Evolutionary conservation across 73 alveolate species (phyloP), one percentile per base, ranked within the genome.

Genomic region (Breviolum minutum): DNA sequence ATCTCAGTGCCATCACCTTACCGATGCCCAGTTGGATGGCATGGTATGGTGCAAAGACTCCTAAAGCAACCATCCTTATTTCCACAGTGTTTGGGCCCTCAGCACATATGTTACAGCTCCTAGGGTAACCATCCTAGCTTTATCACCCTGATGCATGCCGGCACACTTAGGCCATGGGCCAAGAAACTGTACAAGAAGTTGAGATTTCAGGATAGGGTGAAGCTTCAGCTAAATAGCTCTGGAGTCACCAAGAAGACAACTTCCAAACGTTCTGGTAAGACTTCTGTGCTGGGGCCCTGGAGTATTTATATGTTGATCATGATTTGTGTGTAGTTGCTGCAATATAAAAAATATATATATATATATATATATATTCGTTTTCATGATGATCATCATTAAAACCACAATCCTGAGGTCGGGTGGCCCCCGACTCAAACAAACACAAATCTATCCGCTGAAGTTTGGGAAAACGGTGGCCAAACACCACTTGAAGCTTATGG

Each of bases 11-110:
- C 54, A 30, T 27, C 13, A 48, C 14, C 61, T 7, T 4, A 2
- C 2, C 19, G n/a, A 27, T 13, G 85, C 95, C 63, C 60, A 88
- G 95, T 19, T 88, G 95, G 95, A 88, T 88, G 95, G 95, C 85
- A 1, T 30, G 70, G 68, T 88, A 24, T 66, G 95, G 95, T 14
- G 24, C 63, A 20, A 4, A 8, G 40, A 64, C 85, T 5, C 68
- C 95, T 0, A 88, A 88, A 26, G 2, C 66, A 26, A 88, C 86
- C 61, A 22, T 29, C 61, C 16, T 88, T 16, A 29, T 63, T 16
- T 83, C 86, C 19, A 88, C 95, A 4, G 48, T 70, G 95, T 22
- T 54, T 20, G 24, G 32, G 73, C 3, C 95, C 95, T 88, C 95
- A 88, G 63, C 74, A 17, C 24, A 13, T 11, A 68, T 68, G 54